Conservation (phyloP, 129 eudicot genomes). For the Lactuca saligna region DNA sequence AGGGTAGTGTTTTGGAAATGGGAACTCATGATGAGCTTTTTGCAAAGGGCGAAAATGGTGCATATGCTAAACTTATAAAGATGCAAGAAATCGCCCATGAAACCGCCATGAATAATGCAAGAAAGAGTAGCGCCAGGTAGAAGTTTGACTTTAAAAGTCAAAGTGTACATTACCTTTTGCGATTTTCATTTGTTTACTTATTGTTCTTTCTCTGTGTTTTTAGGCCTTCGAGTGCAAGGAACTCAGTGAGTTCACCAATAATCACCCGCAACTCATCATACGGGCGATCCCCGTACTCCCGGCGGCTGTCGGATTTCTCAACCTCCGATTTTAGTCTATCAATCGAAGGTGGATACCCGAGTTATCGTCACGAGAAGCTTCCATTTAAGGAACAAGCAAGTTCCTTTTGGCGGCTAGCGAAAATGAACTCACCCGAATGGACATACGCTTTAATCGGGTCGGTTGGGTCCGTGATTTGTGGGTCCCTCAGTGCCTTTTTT, state of each 20-base stretch:
- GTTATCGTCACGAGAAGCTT: constrained; percentile 75
- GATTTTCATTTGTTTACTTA: constrained; percentile 5
- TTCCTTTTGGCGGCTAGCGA: constrained; percentile 82
- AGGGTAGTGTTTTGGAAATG: constrained; percentile 77
- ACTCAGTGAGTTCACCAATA: constrained; percentile 94
- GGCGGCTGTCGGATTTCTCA: constrained; percentile 86
- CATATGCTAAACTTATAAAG: constrained; percentile 74
- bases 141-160: constrained; percentile 15
- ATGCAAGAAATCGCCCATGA: constrained; percentile 95
- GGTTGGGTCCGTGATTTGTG: constrained; percentile 79
- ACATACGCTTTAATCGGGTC: constrained; percentile 82
- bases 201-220: constrained; percentile 16
- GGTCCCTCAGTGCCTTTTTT: constrained; percentile 86
- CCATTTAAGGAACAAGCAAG: constrained; percentile 77
- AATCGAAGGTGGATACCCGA: constrained; percentile 62
- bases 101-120: constrained; percentile 70
- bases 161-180: background rate
- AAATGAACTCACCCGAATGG: constrained; percentile 98
- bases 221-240: constrained; percentile 99
- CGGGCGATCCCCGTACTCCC: constrained; percentile 93
- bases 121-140: constrained; percentile 96
- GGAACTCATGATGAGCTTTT: constrained; percentile 88
- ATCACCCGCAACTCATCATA: constrained; percentile 88
- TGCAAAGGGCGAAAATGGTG: constrained; percentile 79
- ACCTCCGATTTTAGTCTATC: constrained; percentile 85